Evolutionary conservation across 371 early-diverging fungal species (phyloP).

Genomic region (Ordospora pajunii): DNA sequence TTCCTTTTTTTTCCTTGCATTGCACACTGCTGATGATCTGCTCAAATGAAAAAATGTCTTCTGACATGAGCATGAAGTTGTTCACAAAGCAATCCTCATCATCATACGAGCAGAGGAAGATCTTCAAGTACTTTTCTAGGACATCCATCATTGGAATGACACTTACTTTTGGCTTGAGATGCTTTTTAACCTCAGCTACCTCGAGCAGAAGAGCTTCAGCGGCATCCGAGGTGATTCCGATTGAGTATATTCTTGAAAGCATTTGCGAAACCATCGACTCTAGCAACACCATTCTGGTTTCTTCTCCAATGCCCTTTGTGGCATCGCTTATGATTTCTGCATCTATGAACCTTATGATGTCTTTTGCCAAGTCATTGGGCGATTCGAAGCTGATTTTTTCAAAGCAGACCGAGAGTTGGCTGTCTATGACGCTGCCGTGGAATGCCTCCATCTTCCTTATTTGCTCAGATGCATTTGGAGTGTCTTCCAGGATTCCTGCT

Average conservation of each 20-base stretch:
- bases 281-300: slow-evolving; percentile 15
- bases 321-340: slow-evolving; percentile 7
- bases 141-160: slow-evolving; percentile 27
- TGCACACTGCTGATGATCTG: slow-evolving; percentile 40
- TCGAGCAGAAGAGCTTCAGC: slow-evolving; percentile 38
- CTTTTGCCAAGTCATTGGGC: neutral
- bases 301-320: slow-evolving; percentile 20
- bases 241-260: slow-evolving; percentile 23
- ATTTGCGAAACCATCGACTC: slow-evolving; percentile 28
- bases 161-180: slow-evolving; percentile 1
- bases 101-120: slow-evolving; percentile 40
- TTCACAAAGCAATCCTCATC: slow-evolving; percentile 48
- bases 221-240: slow-evolving; percentile 19
- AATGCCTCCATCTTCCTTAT: neutral
- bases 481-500: neutral
- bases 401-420: slow-evolving; percentile 3
- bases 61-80: slow-evolving; percentile 50
- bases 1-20: neutral
- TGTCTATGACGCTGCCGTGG: neutral
- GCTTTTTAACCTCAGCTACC: slow-evolving; percentile 34
- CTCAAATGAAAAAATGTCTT: slow-evolving; percentile 46
- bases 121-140: slow-evolving; percentile 52
- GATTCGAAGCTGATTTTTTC: neutral
- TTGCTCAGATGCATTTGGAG: neutral
- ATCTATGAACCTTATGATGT: slow-evolving; percentile 25